A percentile compares a stretch with the other conserved stretches of the same genome.
phyloP scores from a whole-genome alignment of 169 alveolate genomes.

The Plasmodium reichenowi region DNA sequence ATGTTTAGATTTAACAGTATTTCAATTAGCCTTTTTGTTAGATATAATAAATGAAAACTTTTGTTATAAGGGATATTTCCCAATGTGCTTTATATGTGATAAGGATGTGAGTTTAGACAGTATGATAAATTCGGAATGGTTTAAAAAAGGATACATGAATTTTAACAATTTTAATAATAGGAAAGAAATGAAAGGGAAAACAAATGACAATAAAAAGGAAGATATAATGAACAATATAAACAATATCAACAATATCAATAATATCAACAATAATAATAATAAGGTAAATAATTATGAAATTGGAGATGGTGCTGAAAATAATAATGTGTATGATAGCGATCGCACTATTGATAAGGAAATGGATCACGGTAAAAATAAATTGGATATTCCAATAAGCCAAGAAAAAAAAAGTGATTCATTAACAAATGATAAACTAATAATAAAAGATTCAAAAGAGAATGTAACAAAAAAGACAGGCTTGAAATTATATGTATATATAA shows the following conservation, averaged over 20 bases:
- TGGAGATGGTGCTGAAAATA: neutral
- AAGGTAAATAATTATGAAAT: neutral
- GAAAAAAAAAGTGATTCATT: neutral
- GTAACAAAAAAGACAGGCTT: slow-evolving; percentile 23
- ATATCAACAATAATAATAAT: neutral
- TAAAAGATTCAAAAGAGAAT: neutral
- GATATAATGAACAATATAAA: neutral
- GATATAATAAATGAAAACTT: slow-evolving; percentile 77
- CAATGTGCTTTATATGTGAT: slow-evolving; percentile 75
- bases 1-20: slow-evolving; percentile 59
- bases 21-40: slow-evolving; percentile 59
- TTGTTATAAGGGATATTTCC: slow-evolving; percentile 72
- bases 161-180: slow-evolving; percentile 18
- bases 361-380: neutral
- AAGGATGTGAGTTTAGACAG: slow-evolving; percentile 21
- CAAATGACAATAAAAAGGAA: neutral
- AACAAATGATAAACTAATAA: neutral
- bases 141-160: slow-evolving; percentile 35
- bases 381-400: neutral
- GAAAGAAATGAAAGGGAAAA: neutral
- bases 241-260: neutral
- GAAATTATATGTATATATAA: slow-evolving; percentile 61
- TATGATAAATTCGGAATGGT: slow-evolving; percentile 61
- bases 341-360: neutral
- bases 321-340: no score